These are phyloP conservation scores for Thalassiosira profunda DNA, from an alignment of 108 stramenopile species.

Conservation along the genomic window DNA sequence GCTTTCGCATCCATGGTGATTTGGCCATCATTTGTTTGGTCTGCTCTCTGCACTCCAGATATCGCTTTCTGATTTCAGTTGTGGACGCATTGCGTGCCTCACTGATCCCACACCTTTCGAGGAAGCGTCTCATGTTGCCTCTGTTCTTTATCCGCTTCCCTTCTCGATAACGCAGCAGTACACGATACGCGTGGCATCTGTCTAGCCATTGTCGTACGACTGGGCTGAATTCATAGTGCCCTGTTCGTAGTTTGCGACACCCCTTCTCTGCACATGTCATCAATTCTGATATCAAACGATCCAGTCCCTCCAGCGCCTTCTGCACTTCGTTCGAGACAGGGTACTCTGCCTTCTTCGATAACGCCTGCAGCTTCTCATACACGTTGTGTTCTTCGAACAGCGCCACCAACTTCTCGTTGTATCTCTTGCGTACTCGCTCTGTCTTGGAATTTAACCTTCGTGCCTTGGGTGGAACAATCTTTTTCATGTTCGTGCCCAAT, in stretches of 20 bases:
- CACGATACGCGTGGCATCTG: not conserved
- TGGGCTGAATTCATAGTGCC: not conserved
- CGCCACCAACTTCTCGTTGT: not conserved
- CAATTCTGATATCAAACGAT: not conserved
- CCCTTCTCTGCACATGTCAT: not conserved
- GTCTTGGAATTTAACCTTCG: not conserved
- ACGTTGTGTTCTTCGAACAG: not conserved
- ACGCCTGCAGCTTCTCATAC: not conserved
- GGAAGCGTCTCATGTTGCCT: not conserved
- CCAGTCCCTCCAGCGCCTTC: not conserved
- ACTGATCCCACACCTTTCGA: not conserved
- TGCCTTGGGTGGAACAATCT: not conserved
- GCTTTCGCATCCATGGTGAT: not conserved
- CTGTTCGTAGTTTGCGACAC: not conserved
- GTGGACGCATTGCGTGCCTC: not conserved
- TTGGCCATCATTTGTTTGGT: not conserved
- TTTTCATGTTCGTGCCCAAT: not conserved
- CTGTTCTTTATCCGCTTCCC: not conserved
- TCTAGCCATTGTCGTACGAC: not conserved
- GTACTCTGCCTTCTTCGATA: not conserved
- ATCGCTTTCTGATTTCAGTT: not conserved
- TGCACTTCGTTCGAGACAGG: not conserved
- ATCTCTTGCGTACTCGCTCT: not conserved
- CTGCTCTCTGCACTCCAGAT: not conserved
- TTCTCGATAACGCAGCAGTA: not conserved